Conservation (phyloP, 331 rosid genomes). For the Quercus lobata region DNA sequence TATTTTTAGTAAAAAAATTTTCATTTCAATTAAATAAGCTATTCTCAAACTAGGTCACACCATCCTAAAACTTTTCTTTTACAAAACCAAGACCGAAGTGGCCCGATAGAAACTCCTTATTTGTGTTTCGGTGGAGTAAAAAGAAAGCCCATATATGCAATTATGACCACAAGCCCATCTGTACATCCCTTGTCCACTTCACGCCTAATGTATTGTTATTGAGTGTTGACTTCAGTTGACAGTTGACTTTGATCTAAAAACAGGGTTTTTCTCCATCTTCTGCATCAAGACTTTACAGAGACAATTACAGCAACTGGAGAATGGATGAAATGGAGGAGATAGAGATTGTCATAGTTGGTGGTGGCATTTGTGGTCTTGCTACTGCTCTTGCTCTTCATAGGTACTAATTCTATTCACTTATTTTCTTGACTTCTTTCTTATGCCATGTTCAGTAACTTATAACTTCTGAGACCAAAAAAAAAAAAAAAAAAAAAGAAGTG, state of each 20-base stretch:
- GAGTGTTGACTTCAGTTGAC: no score
- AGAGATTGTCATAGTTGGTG: slow-evolving; percentile 50
- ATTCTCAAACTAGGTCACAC: fast-evolving
- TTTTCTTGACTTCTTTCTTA: not conserved
- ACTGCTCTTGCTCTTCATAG: slow-evolving; percentile 64
- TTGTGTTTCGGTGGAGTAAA: no score
- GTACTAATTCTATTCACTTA: slow-evolving; percentile 9
- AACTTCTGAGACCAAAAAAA: not conserved
- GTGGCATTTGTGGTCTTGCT: slow-evolving; percentile 62
- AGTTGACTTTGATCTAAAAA: no score
- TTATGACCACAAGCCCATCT: no score
- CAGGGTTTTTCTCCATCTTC: no score
- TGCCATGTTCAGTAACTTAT: not conserved
- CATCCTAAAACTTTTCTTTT: no score
- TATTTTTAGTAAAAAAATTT: fast-evolving
- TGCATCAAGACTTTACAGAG: no score
- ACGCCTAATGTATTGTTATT: no score
- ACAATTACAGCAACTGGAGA: not conserved
- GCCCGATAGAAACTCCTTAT: no score
- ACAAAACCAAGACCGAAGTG: no score
- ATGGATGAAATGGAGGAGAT: slow-evolving; percentile 17
- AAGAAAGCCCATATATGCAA: no score
- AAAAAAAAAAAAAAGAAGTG: not conserved
- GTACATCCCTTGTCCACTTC: no score
- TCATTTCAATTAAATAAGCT: fast-evolving